Percentiles rank a stretch among this genome's conserved stretches.
Evolutionary conservation across 139 green algal species (phyloP).

Genomic region (Chlamydomonas sp.): DNA sequence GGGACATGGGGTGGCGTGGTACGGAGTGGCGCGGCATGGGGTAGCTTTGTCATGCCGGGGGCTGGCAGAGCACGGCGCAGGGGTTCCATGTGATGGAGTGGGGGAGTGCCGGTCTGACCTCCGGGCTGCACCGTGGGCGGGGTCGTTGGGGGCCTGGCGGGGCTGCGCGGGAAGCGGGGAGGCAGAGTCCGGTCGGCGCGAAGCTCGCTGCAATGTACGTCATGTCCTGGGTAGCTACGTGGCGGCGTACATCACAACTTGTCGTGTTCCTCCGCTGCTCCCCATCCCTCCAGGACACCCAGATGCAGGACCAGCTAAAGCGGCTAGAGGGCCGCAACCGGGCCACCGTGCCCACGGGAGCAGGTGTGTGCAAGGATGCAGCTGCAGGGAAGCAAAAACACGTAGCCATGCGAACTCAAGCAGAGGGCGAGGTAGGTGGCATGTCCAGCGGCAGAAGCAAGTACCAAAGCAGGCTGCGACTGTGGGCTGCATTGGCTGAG

Average conservation of each 20-base stretch:
- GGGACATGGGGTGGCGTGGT: background rate
- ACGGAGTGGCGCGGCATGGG: background rate
- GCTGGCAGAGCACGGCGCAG: no score
- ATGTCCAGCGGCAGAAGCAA: no score
- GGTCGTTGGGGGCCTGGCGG: no score
- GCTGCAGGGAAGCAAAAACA: no score
- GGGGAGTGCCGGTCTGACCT: no score
- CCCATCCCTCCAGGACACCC: conserved; percentile 40
- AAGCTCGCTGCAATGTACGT: background rate
- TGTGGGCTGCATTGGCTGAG: background rate
- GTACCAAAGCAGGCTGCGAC: background rate
- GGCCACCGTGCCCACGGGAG: conserved; percentile 58
- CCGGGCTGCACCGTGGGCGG: no score
- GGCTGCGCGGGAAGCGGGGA: no score
- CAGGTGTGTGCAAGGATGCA: conserved; percentile 8
- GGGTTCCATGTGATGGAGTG: no score
- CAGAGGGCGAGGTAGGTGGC: no score
- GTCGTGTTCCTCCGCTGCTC: background rate
- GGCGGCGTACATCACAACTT: background rate
- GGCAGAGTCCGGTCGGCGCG: background rate
- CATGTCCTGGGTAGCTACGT: background rate
- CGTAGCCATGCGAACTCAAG: background rate
- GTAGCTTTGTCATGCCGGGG: no score
- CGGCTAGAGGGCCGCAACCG: conserved; percentile 50
- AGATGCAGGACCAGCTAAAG: conserved; percentile 41